Evolutionary conservation across 495 filamentous ascomycete species (phyloP).

Genomic region (Hypoxylon rickii): DNA sequence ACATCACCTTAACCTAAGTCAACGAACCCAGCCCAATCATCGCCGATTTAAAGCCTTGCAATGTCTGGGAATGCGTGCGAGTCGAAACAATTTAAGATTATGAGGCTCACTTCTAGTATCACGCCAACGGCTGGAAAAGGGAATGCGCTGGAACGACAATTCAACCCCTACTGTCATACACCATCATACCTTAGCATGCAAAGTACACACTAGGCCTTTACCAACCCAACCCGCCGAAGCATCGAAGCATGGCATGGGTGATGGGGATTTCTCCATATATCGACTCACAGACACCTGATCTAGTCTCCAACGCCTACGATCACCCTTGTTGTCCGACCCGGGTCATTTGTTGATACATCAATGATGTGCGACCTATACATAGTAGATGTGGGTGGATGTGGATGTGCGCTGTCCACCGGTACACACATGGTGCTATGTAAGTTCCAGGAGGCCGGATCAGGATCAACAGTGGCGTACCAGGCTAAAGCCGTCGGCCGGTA

Average conservation of each 20-base stretch:
- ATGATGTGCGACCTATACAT: not conserved
- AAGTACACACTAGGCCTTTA: no score
- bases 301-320: conserved; percentile 7
- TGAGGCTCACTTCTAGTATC: conserved; percentile 18
- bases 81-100: conserved; percentile 31
- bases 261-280: conserved; percentile 4
- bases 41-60: conserved; percentile 10
- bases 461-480: conserved; percentile 17
- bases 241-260: not conserved
- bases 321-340: not conserved
- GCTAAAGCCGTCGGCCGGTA: conserved; percentile 13
- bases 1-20: conserved; percentile 13
- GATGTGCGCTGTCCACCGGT: no score
- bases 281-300: not conserved
- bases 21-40: conserved; percentile 25
- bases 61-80: conserved; percentile 11
- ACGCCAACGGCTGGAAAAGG: conserved; percentile 6
- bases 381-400: no score
- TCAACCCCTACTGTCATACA: no score
- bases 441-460: conserved; percentile 26
- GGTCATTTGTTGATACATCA: conserved; percentile 6
- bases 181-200: no score
- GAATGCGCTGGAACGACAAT: conserved; percentile 24
- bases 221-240: no score
- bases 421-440: no score